These are phyloP conservation scores for Myxozyma vanderwaltii DNA, from an alignment of 805 yeast species.

Conservation along the genomic window DNA sequence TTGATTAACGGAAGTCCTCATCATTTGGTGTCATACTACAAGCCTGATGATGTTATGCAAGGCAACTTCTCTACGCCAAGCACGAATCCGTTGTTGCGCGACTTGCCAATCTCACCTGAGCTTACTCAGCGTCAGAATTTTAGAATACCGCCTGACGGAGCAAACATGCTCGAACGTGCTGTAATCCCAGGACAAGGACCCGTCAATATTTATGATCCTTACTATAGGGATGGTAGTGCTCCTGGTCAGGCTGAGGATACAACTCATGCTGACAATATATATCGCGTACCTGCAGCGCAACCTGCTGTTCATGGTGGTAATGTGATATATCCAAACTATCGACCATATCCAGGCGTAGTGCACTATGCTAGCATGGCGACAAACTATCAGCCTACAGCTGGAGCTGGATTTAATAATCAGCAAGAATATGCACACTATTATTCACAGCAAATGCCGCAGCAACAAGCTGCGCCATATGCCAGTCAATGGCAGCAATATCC, in stretches of 20 bases:
- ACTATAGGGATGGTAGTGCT: neutral
- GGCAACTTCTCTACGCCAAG: constrained; percentile 62
- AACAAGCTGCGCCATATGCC: constrained; percentile 12
- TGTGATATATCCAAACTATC: constrained; percentile 20
- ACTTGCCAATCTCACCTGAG: constrained; percentile 47
- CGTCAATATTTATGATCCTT: constrained; percentile 8
- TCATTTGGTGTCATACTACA: constrained; percentile 79
- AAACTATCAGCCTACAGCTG: constrained; percentile 1
- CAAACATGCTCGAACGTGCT: constrained; percentile 25
- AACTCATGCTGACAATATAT: constrained; percentile 20
- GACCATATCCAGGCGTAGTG: constrained; percentile 32
- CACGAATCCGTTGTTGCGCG: constrained; percentile 53
- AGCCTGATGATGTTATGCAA: constrained; percentile 68
- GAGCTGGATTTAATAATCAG: constrained; percentile 15
- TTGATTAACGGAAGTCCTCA: constrained; percentile 48
- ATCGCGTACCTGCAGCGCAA: constrained; percentile 15
- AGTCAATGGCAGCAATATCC: constrained; percentile 29
- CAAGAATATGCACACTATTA: constrained; percentile 7
- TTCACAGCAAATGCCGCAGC: constrained; percentile 21
- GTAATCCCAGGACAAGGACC: constrained; percentile 19
- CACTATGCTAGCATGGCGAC: constrained; percentile 26
- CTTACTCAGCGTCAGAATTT: constrained; percentile 42
- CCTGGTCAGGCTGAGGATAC: constrained; percentile 4
- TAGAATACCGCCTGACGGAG: constrained; percentile 42
- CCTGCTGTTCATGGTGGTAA: constrained; percentile 16